A percentile compares a stretch with the other conserved stretches of the same genome.
These are phyloP conservation scores for Xylaria sp. DNA, from an alignment of 2,329 filamentous ascomycete species.

Conservation along the genomic window DNA sequence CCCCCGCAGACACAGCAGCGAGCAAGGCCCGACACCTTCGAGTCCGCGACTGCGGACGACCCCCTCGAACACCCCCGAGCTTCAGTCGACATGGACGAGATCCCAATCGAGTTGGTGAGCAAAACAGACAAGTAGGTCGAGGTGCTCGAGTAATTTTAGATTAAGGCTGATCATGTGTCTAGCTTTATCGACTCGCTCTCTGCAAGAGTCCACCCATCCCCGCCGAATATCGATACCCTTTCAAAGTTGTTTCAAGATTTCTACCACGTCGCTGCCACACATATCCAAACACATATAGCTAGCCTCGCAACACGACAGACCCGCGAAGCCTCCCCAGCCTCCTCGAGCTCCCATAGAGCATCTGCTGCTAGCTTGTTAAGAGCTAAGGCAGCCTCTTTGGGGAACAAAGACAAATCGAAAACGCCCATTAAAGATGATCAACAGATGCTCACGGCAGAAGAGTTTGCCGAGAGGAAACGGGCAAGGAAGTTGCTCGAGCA, in stretches of 20 bases:
- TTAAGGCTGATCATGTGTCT: constrained; percentile 21
- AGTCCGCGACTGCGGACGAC: constrained; percentile 51
- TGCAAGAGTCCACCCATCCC: constrained; percentile 82
- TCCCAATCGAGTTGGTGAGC: constrained; percentile 91
- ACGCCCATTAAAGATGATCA: constrained; percentile 57
- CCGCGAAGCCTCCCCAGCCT: constrained; percentile 63
- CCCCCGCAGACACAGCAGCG: constrained; percentile 24
- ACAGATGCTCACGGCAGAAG: constrained; percentile 88
- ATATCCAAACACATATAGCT: constrained; percentile 86
- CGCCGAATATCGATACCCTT: constrained; percentile 80
- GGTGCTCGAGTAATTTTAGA: constrained; percentile 7
- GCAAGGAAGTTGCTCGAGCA: constrained; percentile 77
- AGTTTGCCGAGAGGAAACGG: constrained; percentile 78
- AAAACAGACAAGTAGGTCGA: constrained; percentile 76
- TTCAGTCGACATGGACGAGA: constrained; percentile 78
- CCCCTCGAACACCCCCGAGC: constrained; percentile 50
- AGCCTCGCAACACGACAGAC: constrained; percentile 75
- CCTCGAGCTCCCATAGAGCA: constrained; percentile 56
- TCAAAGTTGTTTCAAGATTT: constrained; percentile 94
- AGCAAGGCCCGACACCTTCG: constrained; percentile 52
- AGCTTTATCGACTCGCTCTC: constrained; percentile 91
- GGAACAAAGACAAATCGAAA: constrained; percentile 55
- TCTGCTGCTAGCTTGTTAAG: constrained; percentile 61
- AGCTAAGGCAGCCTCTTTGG: constrained; percentile 57
- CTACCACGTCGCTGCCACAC: constrained; percentile 77